phyloP scores from a whole-genome alignment of 129 eudicot species.

The Artemisia annua region DNA sequence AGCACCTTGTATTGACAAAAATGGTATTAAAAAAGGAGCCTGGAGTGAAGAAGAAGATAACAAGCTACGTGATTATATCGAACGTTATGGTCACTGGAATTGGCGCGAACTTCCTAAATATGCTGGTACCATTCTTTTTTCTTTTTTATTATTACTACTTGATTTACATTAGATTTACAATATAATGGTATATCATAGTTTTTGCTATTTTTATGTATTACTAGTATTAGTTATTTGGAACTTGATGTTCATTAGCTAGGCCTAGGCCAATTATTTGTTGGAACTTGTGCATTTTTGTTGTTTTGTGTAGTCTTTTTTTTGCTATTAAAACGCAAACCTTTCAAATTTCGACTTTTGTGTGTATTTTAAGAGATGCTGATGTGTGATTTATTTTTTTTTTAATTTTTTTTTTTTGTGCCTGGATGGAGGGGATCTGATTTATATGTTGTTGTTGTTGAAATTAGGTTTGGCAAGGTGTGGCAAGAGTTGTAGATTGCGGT shows the following conservation, averaged over 20 bases:
- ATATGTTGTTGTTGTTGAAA: conserved; percentile 9
- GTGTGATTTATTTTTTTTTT: too few relatives aligned
- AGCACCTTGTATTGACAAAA: conserved; percentile 43
- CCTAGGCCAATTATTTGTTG: too few relatives aligned
- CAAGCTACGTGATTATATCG: conserved; percentile 35
- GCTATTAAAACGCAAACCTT: neutral
- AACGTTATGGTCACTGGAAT: conserved; percentile 44
- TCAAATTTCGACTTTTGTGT: neutral
- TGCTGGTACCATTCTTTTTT: conserved; percentile 33
- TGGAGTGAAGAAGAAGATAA: conserved; percentile 49
- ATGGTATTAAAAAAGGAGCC: conserved; percentile 43
- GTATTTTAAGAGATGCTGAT: too few relatives aligned
- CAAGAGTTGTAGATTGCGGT: conserved; percentile 57
- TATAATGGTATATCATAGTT: too few relatives aligned
- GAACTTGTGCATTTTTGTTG: too few relatives aligned
- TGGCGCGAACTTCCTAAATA: conserved; percentile 49
- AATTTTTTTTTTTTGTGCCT: too few relatives aligned
- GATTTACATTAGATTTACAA: too few relatives aligned
- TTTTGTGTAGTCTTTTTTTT: too few relatives aligned
- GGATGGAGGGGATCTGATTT: conserved; percentile 8
- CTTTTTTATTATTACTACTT: too few relatives aligned
- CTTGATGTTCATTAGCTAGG: too few relatives aligned
- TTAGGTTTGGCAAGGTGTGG: conserved; percentile 47
- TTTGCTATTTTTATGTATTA: too few relatives aligned
- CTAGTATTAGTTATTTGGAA: too few relatives aligned